Conservation (phyloP, 2,329 filamentous ascomycete species). For the Phyllosticta citribraziliensis region DNA sequence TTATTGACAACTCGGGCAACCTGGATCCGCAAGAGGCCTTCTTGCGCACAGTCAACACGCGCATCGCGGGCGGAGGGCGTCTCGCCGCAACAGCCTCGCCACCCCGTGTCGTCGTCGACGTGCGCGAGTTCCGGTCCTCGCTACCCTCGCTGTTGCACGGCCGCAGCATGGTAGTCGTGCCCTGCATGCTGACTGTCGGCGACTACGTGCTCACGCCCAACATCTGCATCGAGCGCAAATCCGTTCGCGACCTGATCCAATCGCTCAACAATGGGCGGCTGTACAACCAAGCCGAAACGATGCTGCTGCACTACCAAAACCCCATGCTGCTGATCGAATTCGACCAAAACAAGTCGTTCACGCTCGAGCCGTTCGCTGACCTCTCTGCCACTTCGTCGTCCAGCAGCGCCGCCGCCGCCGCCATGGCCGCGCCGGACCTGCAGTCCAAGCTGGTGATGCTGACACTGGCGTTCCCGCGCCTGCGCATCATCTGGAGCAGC, state of each 20-base stretch:
- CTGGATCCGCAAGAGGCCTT: conserved; percentile 86
- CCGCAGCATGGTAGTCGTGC: conserved; percentile 76
- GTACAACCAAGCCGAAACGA: conserved; percentile 84
- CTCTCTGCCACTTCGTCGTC: conserved; percentile 41
- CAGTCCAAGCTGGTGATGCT: conserved; percentile 88
- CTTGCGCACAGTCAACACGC: conserved; percentile 88
- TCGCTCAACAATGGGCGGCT: conserved; percentile 88
- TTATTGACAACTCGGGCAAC: conserved; percentile 60
- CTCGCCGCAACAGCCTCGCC: conserved; percentile 75
- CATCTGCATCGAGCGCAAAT: conserved; percentile 93
- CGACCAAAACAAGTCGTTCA: conserved; percentile 94
- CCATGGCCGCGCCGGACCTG: conserved; percentile 56
- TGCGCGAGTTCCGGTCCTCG: conserved; percentile 90
- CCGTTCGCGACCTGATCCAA: conserved; percentile 78
- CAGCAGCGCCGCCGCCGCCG: conserved; percentile 48
- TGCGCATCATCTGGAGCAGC: conserved; percentile 89
- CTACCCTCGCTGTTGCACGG: conserved; percentile 86
- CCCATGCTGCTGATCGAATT: conserved; percentile 96
- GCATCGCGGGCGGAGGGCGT: conserved; percentile 86
- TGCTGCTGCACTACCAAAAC: conserved; percentile 85
- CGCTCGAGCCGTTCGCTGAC: conserved; percentile 55
- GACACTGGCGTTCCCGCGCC: conserved; percentile 78
- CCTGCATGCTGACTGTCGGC: conserved; percentile 91
- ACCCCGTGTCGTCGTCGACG: conserved; percentile 85
- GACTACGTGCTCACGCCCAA: conserved; percentile 89